Conservation (phyloP, 495 filamentous ascomycete species). For the Penicillium ochrochloron region DNA sequence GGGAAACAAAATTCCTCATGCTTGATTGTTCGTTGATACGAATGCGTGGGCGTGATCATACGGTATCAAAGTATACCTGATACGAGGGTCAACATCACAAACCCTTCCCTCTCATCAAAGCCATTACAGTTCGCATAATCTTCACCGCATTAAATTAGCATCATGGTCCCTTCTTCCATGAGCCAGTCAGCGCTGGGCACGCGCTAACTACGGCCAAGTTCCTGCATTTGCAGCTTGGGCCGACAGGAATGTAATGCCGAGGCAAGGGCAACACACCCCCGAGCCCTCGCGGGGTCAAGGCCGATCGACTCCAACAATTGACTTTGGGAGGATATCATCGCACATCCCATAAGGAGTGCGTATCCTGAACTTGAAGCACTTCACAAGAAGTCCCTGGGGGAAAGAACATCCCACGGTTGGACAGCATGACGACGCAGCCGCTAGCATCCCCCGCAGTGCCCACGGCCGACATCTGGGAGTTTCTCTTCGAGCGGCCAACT, state of each 20-base stretch:
- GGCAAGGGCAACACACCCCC: background rate
- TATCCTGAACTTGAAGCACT: too few relatives aligned
- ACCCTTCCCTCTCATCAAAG: too few relatives aligned
- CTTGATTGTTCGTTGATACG: too few relatives aligned
- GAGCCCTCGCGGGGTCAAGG: background rate
- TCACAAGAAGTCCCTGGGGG: too few relatives aligned
- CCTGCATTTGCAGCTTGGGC: background rate
- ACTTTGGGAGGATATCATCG: background rate
- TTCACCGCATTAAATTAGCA: too few relatives aligned
- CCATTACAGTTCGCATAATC: background rate
- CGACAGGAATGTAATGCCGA: background rate
- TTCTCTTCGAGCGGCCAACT: slow-evolving; percentile 5
- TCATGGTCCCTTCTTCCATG: too few relatives aligned
- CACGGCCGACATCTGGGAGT: background rate
- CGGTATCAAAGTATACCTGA: too few relatives aligned
- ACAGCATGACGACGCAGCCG: background rate
- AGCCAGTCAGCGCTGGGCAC: background rate
- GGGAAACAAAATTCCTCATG: too few relatives aligned
- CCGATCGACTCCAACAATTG: background rate
- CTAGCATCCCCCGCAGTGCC: background rate
- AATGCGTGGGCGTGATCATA: too few relatives aligned
- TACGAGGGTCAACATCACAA: too few relatives aligned
- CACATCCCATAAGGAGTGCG: too few relatives aligned
- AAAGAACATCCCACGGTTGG: background rate
- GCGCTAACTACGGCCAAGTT: background rate